Percentiles rank a stretch among this genome's conserved stretches.
These are phyloP conservation scores for Pistacia vera DNA, from an alignment of 345 rosid genomes.

Conservation along the genomic window DNA sequence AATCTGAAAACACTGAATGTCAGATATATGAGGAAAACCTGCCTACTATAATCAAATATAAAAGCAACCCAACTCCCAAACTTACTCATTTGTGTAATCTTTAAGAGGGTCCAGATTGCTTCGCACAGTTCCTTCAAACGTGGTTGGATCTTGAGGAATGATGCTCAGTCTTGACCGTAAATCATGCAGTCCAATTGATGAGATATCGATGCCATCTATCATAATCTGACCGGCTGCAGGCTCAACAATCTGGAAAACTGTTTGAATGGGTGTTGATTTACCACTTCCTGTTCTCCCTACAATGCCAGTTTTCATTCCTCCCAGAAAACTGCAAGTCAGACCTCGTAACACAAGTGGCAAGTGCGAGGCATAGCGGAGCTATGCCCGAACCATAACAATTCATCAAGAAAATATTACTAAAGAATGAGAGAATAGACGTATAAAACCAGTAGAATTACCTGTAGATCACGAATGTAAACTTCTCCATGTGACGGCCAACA, in stretches of 20 bases:
- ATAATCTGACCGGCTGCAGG: constrained; percentile 65
- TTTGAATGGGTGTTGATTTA: too few species aligned
- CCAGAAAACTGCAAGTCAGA: too few species aligned
- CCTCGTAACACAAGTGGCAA: too few species aligned
- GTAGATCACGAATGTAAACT: constrained; percentile 54
- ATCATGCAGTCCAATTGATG: too few species aligned
- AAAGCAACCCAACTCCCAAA: constrained; percentile 49
- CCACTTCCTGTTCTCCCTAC: constrained; percentile 97
- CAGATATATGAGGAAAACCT: not conserved
- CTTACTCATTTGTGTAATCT: constrained; percentile 53
- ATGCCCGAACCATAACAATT: not conserved
- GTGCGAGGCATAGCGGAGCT: constrained; percentile 93
- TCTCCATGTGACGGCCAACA: constrained; percentile 56
- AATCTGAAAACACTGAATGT: not conserved
- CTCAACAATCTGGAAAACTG: too few species aligned
- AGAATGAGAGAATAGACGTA: not conserved
- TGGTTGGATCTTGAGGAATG: constrained; percentile 73
- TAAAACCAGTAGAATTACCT: constrained; percentile 43
- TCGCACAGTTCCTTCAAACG: constrained; percentile 66
- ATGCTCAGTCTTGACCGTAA: constrained; percentile 62
- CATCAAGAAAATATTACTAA: too few species aligned
- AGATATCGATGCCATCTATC: too few species aligned
- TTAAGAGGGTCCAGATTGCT: constrained; percentile 67
- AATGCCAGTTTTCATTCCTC: constrained; percentile 74
- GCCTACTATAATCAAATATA: constrained; percentile 2